These are phyloP conservation scores for Mycocentrospora acerina DNA, from an alignment of 2,329 filamentous ascomycete genomes.

Conservation along the genomic window DNA sequence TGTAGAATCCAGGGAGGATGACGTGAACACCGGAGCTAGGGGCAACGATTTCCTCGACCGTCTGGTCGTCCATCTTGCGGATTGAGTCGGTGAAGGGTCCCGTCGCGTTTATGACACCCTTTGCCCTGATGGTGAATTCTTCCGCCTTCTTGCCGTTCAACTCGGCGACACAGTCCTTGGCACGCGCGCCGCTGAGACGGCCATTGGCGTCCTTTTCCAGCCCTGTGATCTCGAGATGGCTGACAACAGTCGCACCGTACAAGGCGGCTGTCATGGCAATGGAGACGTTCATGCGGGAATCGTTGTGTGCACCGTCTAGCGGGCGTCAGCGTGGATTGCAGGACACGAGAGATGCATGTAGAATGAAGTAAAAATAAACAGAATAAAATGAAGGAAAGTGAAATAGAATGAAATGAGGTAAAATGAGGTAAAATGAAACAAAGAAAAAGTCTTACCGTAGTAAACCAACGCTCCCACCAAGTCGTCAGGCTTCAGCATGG, in stretches of 20 bases:
- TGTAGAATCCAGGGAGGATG: conserved; percentile 84
- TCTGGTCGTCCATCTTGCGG: conserved; percentile 77
- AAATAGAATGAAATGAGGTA: too few relatives aligned
- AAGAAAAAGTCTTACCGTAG: conserved; percentile 59
- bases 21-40: conserved; percentile 85
- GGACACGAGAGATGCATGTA: too few relatives aligned
- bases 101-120: conserved; percentile 84
- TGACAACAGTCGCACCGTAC: conserved; percentile 79
- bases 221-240: conserved; percentile 77
- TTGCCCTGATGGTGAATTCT: conserved; percentile 72
- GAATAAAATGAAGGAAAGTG: too few relatives aligned
- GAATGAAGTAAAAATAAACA: too few relatives aligned
- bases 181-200: conserved; percentile 69
- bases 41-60: conserved; percentile 74
- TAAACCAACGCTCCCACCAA: conserved; percentile 83
- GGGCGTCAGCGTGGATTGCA: conserved; percentile 24
- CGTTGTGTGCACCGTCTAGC: conserved; percentile 82
- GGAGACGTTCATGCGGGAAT: conserved; percentile 89
- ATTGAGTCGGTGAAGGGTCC: conserved; percentile 86
- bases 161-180: conserved; percentile 70
- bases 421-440: not conserved
- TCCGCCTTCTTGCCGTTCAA: conserved; percentile 62
- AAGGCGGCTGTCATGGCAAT: conserved; percentile 86
- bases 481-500: conserved; percentile 80
- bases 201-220: conserved; percentile 74